Base-by-base conservation (phyloP, 768 basidiomycete species). In the Lactarius evosmus region DNA sequence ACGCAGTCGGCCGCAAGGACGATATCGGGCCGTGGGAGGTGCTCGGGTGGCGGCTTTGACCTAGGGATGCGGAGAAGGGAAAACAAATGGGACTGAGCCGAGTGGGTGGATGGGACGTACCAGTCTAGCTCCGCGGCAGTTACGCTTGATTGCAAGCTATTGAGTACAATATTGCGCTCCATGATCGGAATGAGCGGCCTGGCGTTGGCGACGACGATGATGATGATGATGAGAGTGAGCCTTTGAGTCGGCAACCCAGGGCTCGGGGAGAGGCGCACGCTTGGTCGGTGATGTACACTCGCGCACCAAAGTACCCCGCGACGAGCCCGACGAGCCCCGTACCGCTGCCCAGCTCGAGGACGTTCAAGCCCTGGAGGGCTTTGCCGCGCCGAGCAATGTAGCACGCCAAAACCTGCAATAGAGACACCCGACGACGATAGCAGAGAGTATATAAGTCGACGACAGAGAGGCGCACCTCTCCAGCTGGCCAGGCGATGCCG, bases 1-100 rank as follows among this genome's bases (percentile, higher is more conserved):
- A 98, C 94, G 69, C 95, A 98, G 71, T 98, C 95, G 0, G 95
- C 95, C 2, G 91, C 93, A 5, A 98, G 82, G 62, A 98, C 82
- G 29, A 96, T 58, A 70, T 91, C 85, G 7, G 86, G 82, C 4
- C 70, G 73, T 49, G 77, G 84, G 70, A 76, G 77, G 46, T 68
- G 66, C 9, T 69, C 32, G 9, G 88, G 84, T 36, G 86, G 69
- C 1, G 81, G 74, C 19, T 80, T 78, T 29, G 91, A 94, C 94
- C 91, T 93, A 62, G 4, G 22, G 27, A 11, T 14, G 33, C 40
- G 22, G 5, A 46, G 8, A 27, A 16, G 5, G 30, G n/a, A 32
- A 32, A 17, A 22, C 19, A 33, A 16, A 29, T 8, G 34, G 16
- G n/a, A 34, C 27, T 7, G 36, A 34, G 27, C 41, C 19, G 16